Evolutionary conservation across 2,329 filamentous ascomycete species (phyloP).

Genomic region (Metarhizium anisopliae): DNA sequence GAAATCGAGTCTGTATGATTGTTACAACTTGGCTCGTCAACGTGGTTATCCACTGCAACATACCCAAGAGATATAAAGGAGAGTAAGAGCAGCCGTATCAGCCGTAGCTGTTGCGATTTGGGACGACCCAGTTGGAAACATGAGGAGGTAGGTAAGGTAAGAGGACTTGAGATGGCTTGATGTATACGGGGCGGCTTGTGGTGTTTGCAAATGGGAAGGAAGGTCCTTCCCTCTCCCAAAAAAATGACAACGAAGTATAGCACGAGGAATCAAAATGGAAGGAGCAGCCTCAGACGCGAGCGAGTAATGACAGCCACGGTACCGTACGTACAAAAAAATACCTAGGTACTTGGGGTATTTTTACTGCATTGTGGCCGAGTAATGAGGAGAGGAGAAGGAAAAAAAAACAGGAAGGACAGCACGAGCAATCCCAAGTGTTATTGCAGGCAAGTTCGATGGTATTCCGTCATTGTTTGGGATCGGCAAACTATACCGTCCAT

Average conservation of each 20-base stretch:
- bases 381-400: background rate
- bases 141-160: background rate
- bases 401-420: background rate
- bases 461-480: too few relatives aligned
- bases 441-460: too few relatives aligned
- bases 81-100: conserved; percentile 2
- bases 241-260: conserved; percentile 1
- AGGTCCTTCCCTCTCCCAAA: background rate
- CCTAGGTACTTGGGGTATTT: background rate
- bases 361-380: background rate
- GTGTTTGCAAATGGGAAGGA: background rate
- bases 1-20: conserved; percentile 1
- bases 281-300: background rate
- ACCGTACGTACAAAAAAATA: background rate
- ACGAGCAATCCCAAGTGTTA: too few relatives aligned
- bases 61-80: conserved; percentile 1
- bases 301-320: background rate
- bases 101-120: background rate
- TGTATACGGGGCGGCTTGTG: background rate
- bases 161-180: background rate
- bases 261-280: background rate
- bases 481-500: background rate
- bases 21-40: background rate
- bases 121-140: background rate
- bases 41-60: background rate